Base-by-base conservation (phyloP, 352 stramenopile genomes). In the Pythium rishiriense region DNA sequence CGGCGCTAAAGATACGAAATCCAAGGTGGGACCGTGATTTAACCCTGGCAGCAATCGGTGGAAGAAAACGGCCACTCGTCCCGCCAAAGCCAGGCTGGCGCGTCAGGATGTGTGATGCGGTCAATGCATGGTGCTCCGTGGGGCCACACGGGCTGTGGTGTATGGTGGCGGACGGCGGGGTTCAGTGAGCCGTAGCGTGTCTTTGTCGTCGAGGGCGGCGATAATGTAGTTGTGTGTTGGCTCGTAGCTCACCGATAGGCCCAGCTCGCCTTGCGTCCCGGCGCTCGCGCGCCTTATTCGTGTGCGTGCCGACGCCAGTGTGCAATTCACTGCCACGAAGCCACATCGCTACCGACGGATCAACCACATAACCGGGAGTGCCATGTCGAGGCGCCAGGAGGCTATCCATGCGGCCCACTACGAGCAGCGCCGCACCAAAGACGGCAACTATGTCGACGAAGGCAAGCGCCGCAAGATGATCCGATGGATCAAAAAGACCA, bases 401-500 rank as follows among this genome's bases (percentile, higher is more conserved):
- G n/a, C n/a, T n/a, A n/a, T n/a, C n/a, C n/a, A n/a, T n/a, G n/a
- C n/a, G n/a, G 14, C 42, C 5, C 28, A 62, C 54, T 62, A 29
- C 24, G 54, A 62, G 54, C 54, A 62, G 54, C 54, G 54, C 26
- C 54, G 54, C 6, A 61, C 60, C 10, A 54, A 43, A 21, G 60
- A 61, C n/a, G 42, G 6, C n/a, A 50, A 59, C 8, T 6, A 12
- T 1, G 29, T 12, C 0, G 64, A 70, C 28, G 64, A 70, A 52
- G 26, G 35, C 52, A 70, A 70, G 51, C 49, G 64, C 11, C 64
- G 64, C 31, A 70, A 70, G 57, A 66, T 70, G 64, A 59, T 70
- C 28, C 64, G 64, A 28, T 70, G 64, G 64, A 49, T 70, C 52
- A 70, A 70, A 17, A 70, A 70, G 58, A 58, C 58, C 42, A 57